A percentile compares a stretch with the other conserved stretches of the same genome.
Conservation (phyloP, 1,284 basidiomycete genomes). For the Austroboletus sp. region DNA sequence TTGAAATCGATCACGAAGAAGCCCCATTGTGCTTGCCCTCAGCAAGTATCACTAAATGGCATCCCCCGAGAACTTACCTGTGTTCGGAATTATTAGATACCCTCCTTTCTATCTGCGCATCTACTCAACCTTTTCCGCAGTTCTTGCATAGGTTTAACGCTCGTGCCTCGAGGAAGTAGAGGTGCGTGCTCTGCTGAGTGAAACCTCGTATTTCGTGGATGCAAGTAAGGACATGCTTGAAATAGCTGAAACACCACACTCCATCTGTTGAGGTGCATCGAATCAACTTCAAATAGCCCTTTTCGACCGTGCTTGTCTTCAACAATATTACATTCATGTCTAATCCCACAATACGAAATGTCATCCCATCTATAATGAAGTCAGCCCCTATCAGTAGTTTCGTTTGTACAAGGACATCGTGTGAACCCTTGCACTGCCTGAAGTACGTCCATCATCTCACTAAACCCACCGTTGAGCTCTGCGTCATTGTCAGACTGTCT, state of each 20-base stretch:
- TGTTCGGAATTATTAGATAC: neutral
- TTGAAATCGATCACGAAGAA: conserved; percentile 15
- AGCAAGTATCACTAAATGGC: neutral
- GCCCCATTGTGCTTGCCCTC: conserved; percentile 20
- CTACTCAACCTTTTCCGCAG: neutral
- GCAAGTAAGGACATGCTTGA: neutral
- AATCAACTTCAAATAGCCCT: neutral
- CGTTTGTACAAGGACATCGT: neutral
- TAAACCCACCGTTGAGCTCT: conserved; percentile 4
- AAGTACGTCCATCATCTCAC: conserved; percentile 1
- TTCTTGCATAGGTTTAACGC: neutral
- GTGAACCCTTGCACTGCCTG: neutral
- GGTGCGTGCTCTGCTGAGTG: neutral
- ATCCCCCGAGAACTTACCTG: neutral
- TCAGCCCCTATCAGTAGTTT: neutral
- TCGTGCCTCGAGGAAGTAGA: neutral
- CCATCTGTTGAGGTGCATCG: neutral
- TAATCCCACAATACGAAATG: neutral
- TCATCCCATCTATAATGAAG: neutral
- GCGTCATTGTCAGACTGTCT: too few species aligned
- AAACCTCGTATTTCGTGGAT: neutral
- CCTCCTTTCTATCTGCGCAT: neutral
- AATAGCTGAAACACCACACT: neutral
- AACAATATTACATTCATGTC: neutral
- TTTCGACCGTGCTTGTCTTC: neutral